phyloP scores from a whole-genome alignment of 257 asterid species.

The Solanum bukasovii region DNA sequence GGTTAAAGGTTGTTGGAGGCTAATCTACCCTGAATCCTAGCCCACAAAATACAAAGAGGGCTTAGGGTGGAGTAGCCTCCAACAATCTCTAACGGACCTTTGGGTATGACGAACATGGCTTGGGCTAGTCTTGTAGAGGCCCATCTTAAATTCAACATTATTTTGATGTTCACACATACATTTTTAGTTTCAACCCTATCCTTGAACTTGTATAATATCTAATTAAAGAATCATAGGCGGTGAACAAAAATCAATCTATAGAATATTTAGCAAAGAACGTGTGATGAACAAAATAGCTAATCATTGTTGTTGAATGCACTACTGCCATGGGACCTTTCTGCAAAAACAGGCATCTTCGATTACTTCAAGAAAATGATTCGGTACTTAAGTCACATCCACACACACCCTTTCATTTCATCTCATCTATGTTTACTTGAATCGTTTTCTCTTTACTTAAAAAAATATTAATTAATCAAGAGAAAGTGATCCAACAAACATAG shows the following conservation, averaged over 20 bases:
- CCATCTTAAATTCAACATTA: neutral
- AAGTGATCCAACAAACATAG: too few species aligned
- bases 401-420: neutral
- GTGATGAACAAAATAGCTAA: constrained; percentile 48
- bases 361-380: constrained; percentile 67
- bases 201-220: neutral
- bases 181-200: neutral
- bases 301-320: constrained; percentile 79
- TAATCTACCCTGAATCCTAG: too few species aligned
- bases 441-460: neutral
- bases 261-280: neutral
- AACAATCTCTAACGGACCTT: neutral
- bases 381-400: constrained; percentile 13
- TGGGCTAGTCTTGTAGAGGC: neutral
- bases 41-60: too few species aligned
- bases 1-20: too few species aligned
- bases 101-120: neutral
- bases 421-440: neutral
- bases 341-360: constrained; percentile 51
- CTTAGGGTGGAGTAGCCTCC: too few species aligned
- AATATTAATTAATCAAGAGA: too few species aligned
- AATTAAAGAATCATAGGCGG: neutral
- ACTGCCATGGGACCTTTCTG: constrained; percentile 71
- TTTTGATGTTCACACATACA: neutral
- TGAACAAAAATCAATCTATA: neutral